These are phyloP conservation scores for Syncephalastrum monosporum DNA, from an alignment of 371 early-diverging fungal genomes.

Conservation along the genomic window DNA sequence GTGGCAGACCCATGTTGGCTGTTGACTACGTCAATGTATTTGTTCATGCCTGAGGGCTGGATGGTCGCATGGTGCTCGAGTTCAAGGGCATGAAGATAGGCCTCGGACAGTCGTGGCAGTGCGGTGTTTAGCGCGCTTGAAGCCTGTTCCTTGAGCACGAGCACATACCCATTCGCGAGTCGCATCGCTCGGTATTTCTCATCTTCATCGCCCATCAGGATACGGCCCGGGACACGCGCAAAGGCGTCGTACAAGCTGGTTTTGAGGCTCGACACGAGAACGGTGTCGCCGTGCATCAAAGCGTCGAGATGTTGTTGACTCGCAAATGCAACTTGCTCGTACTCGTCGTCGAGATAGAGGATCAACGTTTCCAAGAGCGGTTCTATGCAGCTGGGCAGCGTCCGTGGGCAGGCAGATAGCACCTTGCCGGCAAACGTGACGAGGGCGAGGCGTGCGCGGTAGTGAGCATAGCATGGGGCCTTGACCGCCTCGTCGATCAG, in stretches of 20 bases:
- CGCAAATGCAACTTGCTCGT: constrained; percentile 29
- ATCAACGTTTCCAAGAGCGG: constrained; percentile 47
- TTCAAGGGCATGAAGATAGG: constrained; percentile 44
- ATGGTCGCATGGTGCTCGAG: constrained; percentile 32
- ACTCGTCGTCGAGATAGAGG: constrained; percentile 46
- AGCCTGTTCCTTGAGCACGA: constrained; percentile 37
- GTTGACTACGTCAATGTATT: constrained; percentile 27
- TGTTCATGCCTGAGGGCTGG: not conserved
- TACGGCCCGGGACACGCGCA: constrained; percentile 37
- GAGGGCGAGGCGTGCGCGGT: constrained; percentile 44
- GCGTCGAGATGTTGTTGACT: constrained; percentile 25
- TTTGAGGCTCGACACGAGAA: constrained; percentile 41
- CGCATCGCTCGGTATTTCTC: constrained; percentile 41
- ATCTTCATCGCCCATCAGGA: constrained; percentile 44
- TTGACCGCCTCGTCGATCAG: constrained; percentile 29
- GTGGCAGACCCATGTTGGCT: not conserved
- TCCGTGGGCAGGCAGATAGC: constrained; percentile 32
- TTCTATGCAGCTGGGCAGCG: constrained; percentile 39
- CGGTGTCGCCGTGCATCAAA: constrained; percentile 10
- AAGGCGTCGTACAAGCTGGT: constrained; percentile 43
- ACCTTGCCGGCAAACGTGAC: constrained; percentile 38
- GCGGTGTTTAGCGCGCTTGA: constrained; percentile 32
- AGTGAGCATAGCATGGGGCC: constrained; percentile 39
- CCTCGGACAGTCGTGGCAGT: constrained; percentile 31
- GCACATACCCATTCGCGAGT: constrained; percentile 40